Conservation (phyloP, 768 basidiomycete species). For the Boletus coccyginus region DNA sequence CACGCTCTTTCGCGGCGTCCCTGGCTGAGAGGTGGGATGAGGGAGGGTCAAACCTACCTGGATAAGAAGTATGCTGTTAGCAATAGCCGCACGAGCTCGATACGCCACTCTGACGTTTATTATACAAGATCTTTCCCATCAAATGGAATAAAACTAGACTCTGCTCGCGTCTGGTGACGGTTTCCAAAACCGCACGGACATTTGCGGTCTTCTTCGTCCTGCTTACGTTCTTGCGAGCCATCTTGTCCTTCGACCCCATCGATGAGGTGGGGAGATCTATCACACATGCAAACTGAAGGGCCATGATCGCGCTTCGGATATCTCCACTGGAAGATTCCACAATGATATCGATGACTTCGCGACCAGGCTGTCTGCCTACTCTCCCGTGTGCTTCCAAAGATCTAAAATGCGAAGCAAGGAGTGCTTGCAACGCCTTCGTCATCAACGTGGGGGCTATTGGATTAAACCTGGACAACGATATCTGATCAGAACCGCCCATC, state of each 20-base stretch:
- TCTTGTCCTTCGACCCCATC: constrained; percentile 21
- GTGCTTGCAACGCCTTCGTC: constrained; percentile 66
- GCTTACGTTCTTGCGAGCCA: constrained; percentile 32
- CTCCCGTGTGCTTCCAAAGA: constrained; percentile 14
- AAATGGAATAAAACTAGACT: constrained; percentile 88
- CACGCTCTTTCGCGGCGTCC: constrained; percentile 60
- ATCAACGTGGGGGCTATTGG: constrained; percentile 88
- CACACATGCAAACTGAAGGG: constrained; percentile 80
- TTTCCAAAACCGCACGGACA: constrained; percentile 53
- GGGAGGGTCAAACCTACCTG: constrained; percentile 76
- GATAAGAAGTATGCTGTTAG: constrained; percentile 3
- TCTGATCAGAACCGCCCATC: background rate
- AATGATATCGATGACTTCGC: constrained; percentile 70
- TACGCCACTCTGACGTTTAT: constrained; percentile 62
- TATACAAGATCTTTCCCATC: constrained; percentile 91
- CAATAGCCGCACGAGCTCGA: background rate
- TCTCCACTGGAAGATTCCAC: constrained; percentile 85
- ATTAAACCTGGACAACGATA: constrained; percentile 64
- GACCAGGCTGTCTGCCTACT: constrained; percentile 43
- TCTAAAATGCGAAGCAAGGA: constrained; percentile 51
- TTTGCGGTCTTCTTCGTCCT: constrained; percentile 15
- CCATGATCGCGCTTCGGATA: constrained; percentile 91
- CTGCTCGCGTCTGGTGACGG: constrained; percentile 80
- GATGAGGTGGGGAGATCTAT: constrained; percentile 29
- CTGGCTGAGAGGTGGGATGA: constrained; percentile 53